phyloP scores from a whole-genome alignment of 1,284 basidiomycete genomes.

The Ganoderma resinaceum region DNA sequence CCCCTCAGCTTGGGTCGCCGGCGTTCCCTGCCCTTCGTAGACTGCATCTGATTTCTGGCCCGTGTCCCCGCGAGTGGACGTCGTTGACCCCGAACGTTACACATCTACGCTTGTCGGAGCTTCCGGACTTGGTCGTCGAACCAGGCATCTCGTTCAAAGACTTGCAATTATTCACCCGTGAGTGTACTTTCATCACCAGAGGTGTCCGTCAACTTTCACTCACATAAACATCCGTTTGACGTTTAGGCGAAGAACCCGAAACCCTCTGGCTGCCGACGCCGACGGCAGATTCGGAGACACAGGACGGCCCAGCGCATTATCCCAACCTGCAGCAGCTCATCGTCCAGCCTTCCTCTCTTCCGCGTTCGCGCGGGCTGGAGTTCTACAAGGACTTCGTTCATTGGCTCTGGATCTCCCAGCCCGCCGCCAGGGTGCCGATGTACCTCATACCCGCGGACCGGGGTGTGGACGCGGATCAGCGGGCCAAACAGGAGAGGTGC shows the following conservation, averaged over 20 bases:
- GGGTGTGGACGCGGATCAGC: neutral
- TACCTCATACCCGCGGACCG: constrained; percentile 14
- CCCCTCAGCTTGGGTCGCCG: constrained; percentile 20
- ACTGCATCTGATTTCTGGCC: constrained; percentile 3
- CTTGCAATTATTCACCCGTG: constrained; percentile 13
- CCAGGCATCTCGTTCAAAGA: constrained; percentile 16
- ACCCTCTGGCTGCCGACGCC: neutral
- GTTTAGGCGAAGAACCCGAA: neutral
- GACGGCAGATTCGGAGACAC: neutral
- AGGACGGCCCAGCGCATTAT: constrained; percentile 4
- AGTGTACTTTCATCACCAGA: neutral
- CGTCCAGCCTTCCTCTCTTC: constrained; percentile 19
- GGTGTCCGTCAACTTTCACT: neutral
- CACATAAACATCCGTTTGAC: neutral
- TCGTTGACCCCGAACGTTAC: constrained; percentile 27
- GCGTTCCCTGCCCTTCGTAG: constrained; percentile 7
- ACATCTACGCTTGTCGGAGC: constrained; percentile 25
- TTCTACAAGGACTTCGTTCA: constrained; percentile 20
- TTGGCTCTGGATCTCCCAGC: constrained; percentile 14
- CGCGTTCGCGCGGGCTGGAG: neutral
- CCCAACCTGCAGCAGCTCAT: constrained; percentile 22
- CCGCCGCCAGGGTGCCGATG: constrained; percentile 22
- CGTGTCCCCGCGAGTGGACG: constrained; percentile 21
- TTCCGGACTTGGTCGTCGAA: constrained; percentile 11
- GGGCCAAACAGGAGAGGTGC: neutral